Evolutionary conservation across 768 basidiomycete genomes (phyloP).

Genomic region (Suillus bovinus): DNA sequence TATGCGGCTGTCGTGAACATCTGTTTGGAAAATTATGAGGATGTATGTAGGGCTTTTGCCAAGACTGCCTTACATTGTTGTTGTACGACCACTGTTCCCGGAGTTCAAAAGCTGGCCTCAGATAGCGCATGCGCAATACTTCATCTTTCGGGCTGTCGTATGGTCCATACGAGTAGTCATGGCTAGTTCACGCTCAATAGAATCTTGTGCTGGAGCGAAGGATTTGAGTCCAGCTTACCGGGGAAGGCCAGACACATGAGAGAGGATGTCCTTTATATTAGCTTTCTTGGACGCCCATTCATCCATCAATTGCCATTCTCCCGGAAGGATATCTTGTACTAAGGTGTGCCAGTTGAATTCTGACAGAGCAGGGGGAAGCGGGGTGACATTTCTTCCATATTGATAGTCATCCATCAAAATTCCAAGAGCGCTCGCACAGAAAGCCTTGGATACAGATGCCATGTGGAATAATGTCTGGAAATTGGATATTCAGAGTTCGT

Average conservation of each 20-base stretch:
- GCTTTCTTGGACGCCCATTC: conserved; percentile 39
- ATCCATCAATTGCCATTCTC: conserved; percentile 42
- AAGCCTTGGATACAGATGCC: conserved; percentile 41
- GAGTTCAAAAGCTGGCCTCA: conserved; percentile 35
- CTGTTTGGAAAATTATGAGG: conserved; percentile 20
- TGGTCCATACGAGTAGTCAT: conserved; percentile 34
- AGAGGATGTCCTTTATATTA: conserved; percentile 38
- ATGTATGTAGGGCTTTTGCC: not conserved
- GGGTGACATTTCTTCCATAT: conserved; percentile 33
- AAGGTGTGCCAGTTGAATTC: conserved; percentile 39
- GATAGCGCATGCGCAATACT: conserved; percentile 27
- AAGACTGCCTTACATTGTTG: conserved; percentile 32
- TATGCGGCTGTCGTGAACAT: conserved; percentile 40
- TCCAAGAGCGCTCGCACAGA: conserved; percentile 39
- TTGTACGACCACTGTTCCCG: conserved; percentile 40
- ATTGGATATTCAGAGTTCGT: not conserved
- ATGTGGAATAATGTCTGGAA: conserved; percentile 39
- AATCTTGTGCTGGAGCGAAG: not conserved
- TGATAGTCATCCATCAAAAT: conserved; percentile 44
- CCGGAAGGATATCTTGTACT: conserved; percentile 38
- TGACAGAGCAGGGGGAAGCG: conserved; percentile 31
- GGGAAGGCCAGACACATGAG: conserved; percentile 42
- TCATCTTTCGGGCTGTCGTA: conserved; percentile 27
- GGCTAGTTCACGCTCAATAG: conserved; percentile 19
- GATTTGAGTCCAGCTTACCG: conserved; percentile 23